Percentiles rank a stretch among this genome's conserved stretches.
Conservation (phyloP, 108 stramenopile species). For the Skeletonema potamos region DNA sequence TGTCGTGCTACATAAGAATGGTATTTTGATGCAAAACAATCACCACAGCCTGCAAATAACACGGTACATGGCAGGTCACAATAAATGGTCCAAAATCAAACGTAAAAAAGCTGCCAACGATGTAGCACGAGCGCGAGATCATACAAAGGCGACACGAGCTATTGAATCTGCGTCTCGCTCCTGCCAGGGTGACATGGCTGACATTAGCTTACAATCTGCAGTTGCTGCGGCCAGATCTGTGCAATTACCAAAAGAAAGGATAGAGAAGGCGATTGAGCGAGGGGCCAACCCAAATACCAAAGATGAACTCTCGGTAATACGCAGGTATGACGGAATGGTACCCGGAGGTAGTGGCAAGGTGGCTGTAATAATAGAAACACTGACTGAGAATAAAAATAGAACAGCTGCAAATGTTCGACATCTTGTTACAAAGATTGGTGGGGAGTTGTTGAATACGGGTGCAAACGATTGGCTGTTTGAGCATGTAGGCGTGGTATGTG, state of each 20-base stretch:
- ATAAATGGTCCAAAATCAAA: constrained; percentile 76
- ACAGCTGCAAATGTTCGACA: constrained; percentile 67
- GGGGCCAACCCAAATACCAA: constrained; percentile 42
- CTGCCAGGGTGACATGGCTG: constrained; percentile 61
- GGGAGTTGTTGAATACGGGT: constrained; percentile 61
- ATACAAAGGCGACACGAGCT: constrained; percentile 63
- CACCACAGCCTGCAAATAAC: not conserved
- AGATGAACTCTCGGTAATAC: constrained; percentile 40
- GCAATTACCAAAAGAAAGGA: constrained; percentile 69
- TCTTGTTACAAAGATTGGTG: constrained; percentile 58
- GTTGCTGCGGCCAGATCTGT: constrained; percentile 60
- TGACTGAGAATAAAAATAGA: constrained; percentile 78
- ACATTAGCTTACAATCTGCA: constrained; percentile 64
- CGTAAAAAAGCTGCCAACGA: constrained; percentile 77
- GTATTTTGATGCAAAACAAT: not conserved
- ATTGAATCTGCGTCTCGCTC: constrained; percentile 54
- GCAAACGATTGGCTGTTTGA: constrained; percentile 66
- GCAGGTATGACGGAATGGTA: constrained; percentile 75
- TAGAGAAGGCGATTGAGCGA: constrained; percentile 64
- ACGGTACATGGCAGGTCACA: constrained; percentile 71
- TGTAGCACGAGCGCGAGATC: constrained; percentile 39
- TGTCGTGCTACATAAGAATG: not conserved
- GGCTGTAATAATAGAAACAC: constrained; percentile 60
- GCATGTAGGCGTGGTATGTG: constrained; percentile 60
- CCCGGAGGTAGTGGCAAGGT: constrained; percentile 50